phyloP scores from a whole-genome alignment of 495 filamentous ascomycete species.

The Pyrenopolyporus hunteri region DNA sequence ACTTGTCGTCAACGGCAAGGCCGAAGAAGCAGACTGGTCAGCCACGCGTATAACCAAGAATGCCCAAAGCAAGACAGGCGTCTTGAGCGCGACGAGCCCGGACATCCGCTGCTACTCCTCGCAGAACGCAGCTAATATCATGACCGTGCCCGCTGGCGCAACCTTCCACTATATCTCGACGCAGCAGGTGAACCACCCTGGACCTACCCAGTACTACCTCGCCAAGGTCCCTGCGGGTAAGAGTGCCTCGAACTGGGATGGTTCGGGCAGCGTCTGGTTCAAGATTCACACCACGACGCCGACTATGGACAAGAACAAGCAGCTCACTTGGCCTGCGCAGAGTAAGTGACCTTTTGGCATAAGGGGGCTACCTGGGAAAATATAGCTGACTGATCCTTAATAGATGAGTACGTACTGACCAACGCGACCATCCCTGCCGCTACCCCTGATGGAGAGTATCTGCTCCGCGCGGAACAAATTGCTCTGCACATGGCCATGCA shows the following conservation, averaged over 20 bases:
- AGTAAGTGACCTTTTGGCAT: conserved; percentile 34
- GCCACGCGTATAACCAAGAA: conserved; percentile 53
- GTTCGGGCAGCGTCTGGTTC: conserved; percentile 56
- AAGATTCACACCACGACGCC: conserved; percentile 57
- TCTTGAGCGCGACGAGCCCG: conserved; percentile 47
- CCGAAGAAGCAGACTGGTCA: conserved; percentile 50
- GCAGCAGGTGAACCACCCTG: conserved; percentile 55
- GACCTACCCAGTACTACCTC: conserved; percentile 55
- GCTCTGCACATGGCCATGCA: conserved; percentile 54
- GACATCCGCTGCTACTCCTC: conserved; percentile 58
- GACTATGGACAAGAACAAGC: conserved; percentile 46
- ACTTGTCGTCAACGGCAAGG: conserved; percentile 48
- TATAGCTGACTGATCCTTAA: background rate
- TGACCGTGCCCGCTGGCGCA: conserved; percentile 49
- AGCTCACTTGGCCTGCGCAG: conserved; percentile 48
- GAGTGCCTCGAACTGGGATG: conserved; percentile 55
- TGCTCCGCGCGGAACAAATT: conserved; percentile 64
- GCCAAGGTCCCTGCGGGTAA: conserved; percentile 53
- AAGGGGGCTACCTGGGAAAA: background rate
- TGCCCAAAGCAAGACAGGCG: conserved; percentile 45
- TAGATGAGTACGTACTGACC: conserved; percentile 46
- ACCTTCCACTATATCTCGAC: conserved; percentile 54
- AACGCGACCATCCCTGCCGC: conserved; percentile 54
- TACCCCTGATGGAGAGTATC: conserved; percentile 58
- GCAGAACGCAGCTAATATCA: conserved; percentile 46